Base-by-base conservation (phyloP, 306 rosid species). In the Dalbergia cultrata region DNA sequence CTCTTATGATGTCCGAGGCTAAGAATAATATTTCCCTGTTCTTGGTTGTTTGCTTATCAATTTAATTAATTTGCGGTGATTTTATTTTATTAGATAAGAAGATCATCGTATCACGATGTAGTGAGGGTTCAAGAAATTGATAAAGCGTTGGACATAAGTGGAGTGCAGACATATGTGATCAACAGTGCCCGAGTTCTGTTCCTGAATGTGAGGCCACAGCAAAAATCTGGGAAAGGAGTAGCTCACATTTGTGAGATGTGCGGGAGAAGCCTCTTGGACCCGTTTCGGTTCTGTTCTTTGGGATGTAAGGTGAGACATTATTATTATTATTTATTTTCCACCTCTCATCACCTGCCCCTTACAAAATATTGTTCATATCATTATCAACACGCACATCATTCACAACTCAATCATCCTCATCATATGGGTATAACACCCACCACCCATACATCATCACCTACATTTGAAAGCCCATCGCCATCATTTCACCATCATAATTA, bases 31-130 rank as follows among this genome's bases (percentile, higher is more conserved):
- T 1, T 43, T 43, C 49, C 8, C 8, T 9, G 9, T 43, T 43
- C 49, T 43, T 43, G 49, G 12, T 7, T 9, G 0, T 43, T 8
- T 49, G 13, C 3, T 49, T 49, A 44, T 44, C 13, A 68, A 16
- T 68, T 7, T 45, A 13, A 3, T 10, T 19, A 73, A 4, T 49
- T 72, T 45, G 31, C 56, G 43, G 49, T 56, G 13, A 26, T 34
- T 1, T 31, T 68, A 8, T 26, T n/a, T 60, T 22, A 35, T 26
- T 76, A 95, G 99, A 93, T 95, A 72, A 84, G 99, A 56, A 19
- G 99, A 89, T 92, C 97, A 69, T 95, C 99, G 0, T 95, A 95
- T 80, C 99, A 95, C 63, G 97, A 93, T 89, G 99, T 95, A 44
- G 97, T 95, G 82, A 86, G 97, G 58, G 93, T 95, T 21, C 61